Base-by-base conservation (phyloP, 2,329 filamentous ascomycete species). In the Graphium sp. region DNA sequence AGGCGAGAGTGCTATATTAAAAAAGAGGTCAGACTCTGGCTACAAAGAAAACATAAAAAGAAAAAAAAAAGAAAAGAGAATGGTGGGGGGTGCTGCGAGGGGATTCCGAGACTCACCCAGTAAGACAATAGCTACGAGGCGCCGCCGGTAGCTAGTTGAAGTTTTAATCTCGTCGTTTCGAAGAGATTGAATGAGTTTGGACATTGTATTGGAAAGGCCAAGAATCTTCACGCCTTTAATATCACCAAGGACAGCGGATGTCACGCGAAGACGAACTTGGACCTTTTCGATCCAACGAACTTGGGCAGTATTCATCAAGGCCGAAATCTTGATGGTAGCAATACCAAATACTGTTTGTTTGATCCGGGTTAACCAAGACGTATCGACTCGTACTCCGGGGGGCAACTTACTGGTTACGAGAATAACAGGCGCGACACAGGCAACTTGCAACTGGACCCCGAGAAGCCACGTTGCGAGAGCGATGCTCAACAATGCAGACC, bases 401-500 rank as follows among this genome's bases (percentile, higher is more conserved):
- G 5, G 13, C 14, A 11, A 18, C 9, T 26, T 16, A 11, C 18
- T 16, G 6, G 14, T 10, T 18, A 18, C 20, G 15, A 18, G 11
- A 12, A 18, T 9, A 26, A 26, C 20, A 18, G 20, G 25, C 9
- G 16, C 25, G 4, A 26, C 15, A 18, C 18, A 18, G 8, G 25
- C 25, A 17, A 15, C 14, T 18, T 18, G n/a, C n/a, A n/a, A n/a
- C n/a, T n/a, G n/a, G n/a, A n/a, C n/a, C n/a, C n/a, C 45, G 1
- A 69, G 44, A 1, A 68, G 45, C 39, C 50, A 68, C 25, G 54
- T 53, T 0, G 55, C 55, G 2, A 66, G 28, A 4, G 38, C 49
- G 4, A 58, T 49, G 32, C 65, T 52, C 1, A 62, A 33, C 1
- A 45, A 28, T 21, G 41, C 49, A 0, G 47, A 51, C 56, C 55